Evolutionary conservation across 345 rosid species (phyloP).

Genomic region (Ceriops tagal): DNA sequence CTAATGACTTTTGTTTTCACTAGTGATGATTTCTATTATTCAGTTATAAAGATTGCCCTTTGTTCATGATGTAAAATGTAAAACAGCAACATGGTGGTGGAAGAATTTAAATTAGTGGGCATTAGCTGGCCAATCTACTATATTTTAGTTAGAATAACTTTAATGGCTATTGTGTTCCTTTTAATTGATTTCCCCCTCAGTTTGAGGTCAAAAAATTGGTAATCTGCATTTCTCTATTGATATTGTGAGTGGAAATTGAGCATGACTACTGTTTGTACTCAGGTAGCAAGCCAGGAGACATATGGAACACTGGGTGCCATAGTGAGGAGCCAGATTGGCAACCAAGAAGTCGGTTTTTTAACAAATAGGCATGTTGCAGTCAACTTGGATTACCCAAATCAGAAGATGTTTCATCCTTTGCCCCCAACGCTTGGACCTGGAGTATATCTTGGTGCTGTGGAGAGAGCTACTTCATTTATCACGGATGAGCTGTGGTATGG

Average conservation of each 20-base stretch:
- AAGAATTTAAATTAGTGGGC: no score
- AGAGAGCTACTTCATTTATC: constrained; percentile 96
- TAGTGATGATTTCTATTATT: no score
- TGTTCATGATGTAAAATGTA: no score
- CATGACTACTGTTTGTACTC: background rate
- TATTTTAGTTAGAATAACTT: background rate
- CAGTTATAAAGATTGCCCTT: no score
- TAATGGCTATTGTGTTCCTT: background rate
- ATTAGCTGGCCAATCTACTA: background rate
- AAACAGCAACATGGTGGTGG: no score
- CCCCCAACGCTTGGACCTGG: constrained; percentile 98
- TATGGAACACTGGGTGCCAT: constrained; percentile 96
- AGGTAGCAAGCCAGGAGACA: constrained; percentile 96
- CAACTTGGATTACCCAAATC: constrained; percentile 86
- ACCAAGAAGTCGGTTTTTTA: constrained; percentile 85
- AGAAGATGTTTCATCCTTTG: constrained; percentile 98
- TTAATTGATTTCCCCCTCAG: background rate
- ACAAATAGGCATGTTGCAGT: constrained; percentile 97
- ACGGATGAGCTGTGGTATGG: constrained; percentile 98
- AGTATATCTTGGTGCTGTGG: constrained; percentile 96
- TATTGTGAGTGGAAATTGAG: constrained; percentile 3
- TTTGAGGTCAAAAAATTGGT: background rate
- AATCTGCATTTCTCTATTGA: background rate
- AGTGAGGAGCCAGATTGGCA: constrained; percentile 87
- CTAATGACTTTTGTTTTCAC: no score